Evolutionary conservation across 1,139 yeast genomes (phyloP).

Genomic region (Sugiyamaella pinicola): DNA sequence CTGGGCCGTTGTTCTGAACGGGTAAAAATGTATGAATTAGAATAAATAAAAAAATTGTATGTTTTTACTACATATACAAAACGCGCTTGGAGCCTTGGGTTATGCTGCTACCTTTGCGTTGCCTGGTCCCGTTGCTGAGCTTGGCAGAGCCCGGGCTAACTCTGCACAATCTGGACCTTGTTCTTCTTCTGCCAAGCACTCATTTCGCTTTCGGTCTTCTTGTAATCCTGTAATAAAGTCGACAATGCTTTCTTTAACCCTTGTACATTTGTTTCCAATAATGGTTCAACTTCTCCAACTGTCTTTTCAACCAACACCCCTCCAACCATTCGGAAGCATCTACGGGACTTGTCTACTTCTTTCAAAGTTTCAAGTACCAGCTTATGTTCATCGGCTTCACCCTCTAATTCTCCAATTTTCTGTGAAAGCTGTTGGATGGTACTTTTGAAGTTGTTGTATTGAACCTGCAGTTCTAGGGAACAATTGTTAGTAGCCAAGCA

Average conservation of each 20-base stretch:
- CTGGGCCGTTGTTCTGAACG: too few species aligned
- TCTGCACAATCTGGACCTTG: slow-evolving; percentile 47
- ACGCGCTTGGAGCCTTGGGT: too few species aligned
- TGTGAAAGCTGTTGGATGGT: slow-evolving; percentile 42
- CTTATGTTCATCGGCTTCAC: slow-evolving; percentile 48
- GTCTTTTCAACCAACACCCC: slow-evolving; percentile 86
- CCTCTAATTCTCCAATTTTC: slow-evolving; percentile 48
- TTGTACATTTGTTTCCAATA: slow-evolving; percentile 61
- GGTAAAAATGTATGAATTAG: neutral
- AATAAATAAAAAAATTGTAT: too few species aligned
- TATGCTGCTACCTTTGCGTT: too few species aligned
- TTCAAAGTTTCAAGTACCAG: slow-evolving; percentile 50
- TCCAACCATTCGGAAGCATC: slow-evolving; percentile 92
- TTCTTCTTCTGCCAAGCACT: slow-evolving; percentile 46
- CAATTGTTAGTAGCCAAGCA: slow-evolving; percentile 9
- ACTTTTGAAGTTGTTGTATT: slow-evolving; percentile 47
- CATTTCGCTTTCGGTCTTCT: slow-evolving; percentile 43
- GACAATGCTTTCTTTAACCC: slow-evolving; percentile 44
- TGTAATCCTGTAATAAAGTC: slow-evolving; percentile 42
- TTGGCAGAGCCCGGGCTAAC: too few species aligned
- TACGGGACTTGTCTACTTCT: slow-evolving; percentile 55
- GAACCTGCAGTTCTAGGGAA: slow-evolving; percentile 44
- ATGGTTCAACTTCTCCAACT: slow-evolving; percentile 72
- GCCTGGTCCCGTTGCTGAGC: too few species aligned
- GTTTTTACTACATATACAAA: too few species aligned